Conservation (phyloP, 306 rosid genomes). For the Gynostemma pentaphyllum region DNA sequence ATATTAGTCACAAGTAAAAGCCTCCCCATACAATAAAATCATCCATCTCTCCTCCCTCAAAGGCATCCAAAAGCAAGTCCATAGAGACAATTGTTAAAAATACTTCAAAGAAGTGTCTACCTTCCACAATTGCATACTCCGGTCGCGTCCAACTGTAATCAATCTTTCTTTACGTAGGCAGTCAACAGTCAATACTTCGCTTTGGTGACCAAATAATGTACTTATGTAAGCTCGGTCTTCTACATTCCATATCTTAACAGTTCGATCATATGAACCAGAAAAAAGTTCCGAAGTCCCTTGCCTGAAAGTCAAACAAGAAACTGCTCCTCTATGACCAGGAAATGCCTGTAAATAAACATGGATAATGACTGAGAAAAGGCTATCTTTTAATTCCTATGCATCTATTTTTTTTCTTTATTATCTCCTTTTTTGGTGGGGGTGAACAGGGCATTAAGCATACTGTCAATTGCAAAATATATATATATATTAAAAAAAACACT, state of each 20-base stretch:
- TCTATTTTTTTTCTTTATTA: background rate
- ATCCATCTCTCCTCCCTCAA: too few species aligned
- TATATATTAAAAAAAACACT: too few species aligned
- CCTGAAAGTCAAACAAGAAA: constrained; percentile 81
- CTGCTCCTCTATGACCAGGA: constrained; percentile 82
- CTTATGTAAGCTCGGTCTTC: constrained; percentile 84
- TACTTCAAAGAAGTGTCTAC: constrained; percentile 22
- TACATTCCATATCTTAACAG: constrained; percentile 90
- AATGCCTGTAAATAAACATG: constrained; percentile 54
- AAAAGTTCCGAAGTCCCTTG: constrained; percentile 87
- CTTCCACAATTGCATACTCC: constrained; percentile 84
- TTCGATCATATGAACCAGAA: constrained; percentile 92
- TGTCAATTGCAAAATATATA: too few species aligned
- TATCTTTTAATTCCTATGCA: constrained; percentile 6
- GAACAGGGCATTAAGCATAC: too few species aligned
- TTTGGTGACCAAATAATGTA: constrained; percentile 87
- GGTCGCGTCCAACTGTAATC: constrained; percentile 77
- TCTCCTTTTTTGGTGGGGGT: background rate
- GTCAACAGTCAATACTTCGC: constrained; percentile 67
- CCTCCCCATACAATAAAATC: too few species aligned
- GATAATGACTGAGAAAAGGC: constrained; percentile 7
- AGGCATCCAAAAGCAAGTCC: background rate
- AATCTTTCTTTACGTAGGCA: constrained; percentile 85
- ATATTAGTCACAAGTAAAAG: too few species aligned
- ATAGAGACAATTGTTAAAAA: background rate